phyloP scores from a whole-genome alignment of 176 grass and related monocot genomes.

The Aegilops umbellulata region DNA sequence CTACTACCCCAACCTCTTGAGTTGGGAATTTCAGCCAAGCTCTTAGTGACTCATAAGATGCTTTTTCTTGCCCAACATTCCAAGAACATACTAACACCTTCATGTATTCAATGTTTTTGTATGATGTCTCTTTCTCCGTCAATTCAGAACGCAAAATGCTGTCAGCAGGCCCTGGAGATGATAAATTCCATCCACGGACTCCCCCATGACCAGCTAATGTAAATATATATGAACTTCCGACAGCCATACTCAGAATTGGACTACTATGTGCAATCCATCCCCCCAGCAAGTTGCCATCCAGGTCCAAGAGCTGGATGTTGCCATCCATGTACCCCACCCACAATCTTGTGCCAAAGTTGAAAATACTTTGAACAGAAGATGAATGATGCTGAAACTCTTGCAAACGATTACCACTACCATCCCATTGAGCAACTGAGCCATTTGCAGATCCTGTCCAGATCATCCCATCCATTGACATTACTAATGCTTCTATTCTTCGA shows the following conservation, averaged over 20 bases:
- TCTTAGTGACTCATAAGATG: conserved; percentile 60
- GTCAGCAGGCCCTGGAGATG: conserved; percentile 70
- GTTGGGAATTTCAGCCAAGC: conserved; percentile 57
- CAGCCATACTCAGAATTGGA: conserved; percentile 63
- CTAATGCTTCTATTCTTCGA: conserved; percentile 65
- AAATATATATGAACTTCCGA: conserved; percentile 74
- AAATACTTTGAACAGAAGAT: conserved; percentile 61
- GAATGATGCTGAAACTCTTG: conserved; percentile 69
- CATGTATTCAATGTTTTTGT: conserved; percentile 54
- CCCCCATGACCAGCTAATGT: conserved; percentile 76
- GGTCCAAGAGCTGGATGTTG: conserved; percentile 62
- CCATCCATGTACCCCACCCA: conserved; percentile 82
- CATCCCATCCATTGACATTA: conserved; percentile 68
- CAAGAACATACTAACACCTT: conserved; percentile 74
- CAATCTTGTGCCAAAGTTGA: conserved; percentile 58
- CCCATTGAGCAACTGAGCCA: conserved; percentile 68
- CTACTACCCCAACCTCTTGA: conserved; percentile 65
- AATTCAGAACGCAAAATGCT: conserved; percentile 50
- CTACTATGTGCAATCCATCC: conserved; percentile 67
- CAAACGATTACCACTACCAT: conserved; percentile 63
- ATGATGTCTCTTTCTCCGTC: conserved; percentile 44
- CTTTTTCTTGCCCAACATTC: conserved; percentile 93
- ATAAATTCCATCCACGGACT: conserved; percentile 70
- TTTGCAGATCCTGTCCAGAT: conserved; percentile 81
- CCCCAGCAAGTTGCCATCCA: conserved; percentile 64